Base-by-base conservation (phyloP, 176 grass and related monocot genomes). In the Oryza glumipatula region DNA sequence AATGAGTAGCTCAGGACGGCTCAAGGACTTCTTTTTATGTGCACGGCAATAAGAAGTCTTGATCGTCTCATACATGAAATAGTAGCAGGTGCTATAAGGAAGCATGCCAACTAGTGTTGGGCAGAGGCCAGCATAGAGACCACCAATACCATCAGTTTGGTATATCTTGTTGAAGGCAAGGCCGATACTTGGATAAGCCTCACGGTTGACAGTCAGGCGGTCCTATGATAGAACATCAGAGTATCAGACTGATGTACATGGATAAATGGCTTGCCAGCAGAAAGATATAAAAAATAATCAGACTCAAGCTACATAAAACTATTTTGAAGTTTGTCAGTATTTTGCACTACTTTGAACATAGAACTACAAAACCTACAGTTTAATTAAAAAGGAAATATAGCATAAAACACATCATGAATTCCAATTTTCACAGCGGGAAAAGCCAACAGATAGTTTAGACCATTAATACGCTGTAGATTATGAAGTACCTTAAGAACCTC, bases 21-120 rank as follows among this genome's bases (percentile, higher is more conserved):
- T 88, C 68, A 95, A 73, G 7, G 89, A 81, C 23, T 73, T 95
- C 84, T 94, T 94, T 67, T 88, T 86, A 12, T 92, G 85, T 15
- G 93, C 44, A 0, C 70, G 79, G 70, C 91, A 95, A 78, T 95
- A 98, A 22, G 89, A 88, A 13, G 65, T 84, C 80, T 94, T 95
- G 65, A 95, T 94, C 3, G 87, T 90, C 65, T 98, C 93, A 1
- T 94, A 98, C 93, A 98, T 90, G 93, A 92, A 98, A 69, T 98
- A 98, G 87, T 92, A 95, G 86, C 91, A 95, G 16, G 96, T 98
- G 71, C 93, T 95, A 82, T 94, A 98, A 38, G 96, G 96, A 75
- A 98, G 93, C 83, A 98, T 98, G 70, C 93, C 93, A 3, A 85
- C 82, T 13, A 95, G 76, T 21, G 93, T 98, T 39, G 96, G 96